Conservation (phyloP, 2,329 filamentous ascomycete genomes). For the Aspergillus hiratsukae region DNA sequence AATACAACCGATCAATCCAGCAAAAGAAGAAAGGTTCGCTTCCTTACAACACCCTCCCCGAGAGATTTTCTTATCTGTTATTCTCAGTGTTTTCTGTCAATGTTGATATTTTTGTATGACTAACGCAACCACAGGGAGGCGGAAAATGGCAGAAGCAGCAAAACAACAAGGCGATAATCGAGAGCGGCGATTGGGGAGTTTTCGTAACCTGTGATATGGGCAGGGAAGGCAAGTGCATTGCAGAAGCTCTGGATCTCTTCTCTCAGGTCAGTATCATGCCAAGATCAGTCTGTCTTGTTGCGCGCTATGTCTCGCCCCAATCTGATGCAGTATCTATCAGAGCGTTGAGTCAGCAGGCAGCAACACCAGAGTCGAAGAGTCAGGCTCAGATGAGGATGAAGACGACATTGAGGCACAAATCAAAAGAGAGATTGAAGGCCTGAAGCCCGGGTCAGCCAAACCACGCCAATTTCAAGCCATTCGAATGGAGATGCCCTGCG, state of each 20-base stretch:
- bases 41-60: not conserved
- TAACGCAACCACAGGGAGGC: conserved; percentile 20
- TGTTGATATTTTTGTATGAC: not conserved
- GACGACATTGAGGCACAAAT: conserved; percentile 60
- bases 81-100: not conserved
- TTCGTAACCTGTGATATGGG: conserved; percentile 61
- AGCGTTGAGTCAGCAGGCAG: conserved; percentile 14
- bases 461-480: conserved; percentile 49
- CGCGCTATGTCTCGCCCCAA: not conserved
- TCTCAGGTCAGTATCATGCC: conserved; percentile 42
- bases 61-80: not conserved
- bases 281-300: not conserved
- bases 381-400: conserved; percentile 30
- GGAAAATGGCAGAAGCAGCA: conserved; percentile 28
- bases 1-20: conserved; percentile 18
- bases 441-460: conserved; percentile 45
- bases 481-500: conserved; percentile 50
- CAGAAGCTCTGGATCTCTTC: conserved; percentile 56
- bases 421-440: conserved; percentile 52
- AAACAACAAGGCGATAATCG: conserved; percentile 24
- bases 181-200: conserved; percentile 55
- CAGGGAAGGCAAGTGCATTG: conserved; percentile 56
- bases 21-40: conserved; percentile 33
- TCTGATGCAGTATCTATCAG: conserved; percentile 10
- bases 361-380: conserved; percentile 23